Base-by-base conservation (phyloP, 371 early-diverging fungal genomes). In the Mortierella polycephala region DNA sequence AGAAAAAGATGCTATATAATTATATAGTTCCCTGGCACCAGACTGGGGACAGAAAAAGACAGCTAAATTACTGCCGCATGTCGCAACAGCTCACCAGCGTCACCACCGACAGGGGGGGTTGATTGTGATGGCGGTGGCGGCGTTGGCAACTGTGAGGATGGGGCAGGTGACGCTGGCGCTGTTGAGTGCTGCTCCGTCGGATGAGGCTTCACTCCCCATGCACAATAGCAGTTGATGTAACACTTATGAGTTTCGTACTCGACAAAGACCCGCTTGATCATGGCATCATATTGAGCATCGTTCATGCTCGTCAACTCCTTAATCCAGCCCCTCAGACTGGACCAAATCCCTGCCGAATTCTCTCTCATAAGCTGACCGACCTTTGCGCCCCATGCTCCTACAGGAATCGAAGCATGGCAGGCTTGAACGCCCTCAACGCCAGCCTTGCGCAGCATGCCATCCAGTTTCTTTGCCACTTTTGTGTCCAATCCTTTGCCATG, bases 401-500 rank as follows among this genome's bases (percentile, higher is more conserved):
- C 47, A 7, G 75, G 71, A 20, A 81, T 81, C 0, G 81, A 81
- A 3, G 72, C 69, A 21, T 72, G 79, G 45, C 63, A 67, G 16
- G 62, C 46, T 14, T 68, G 69, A 66, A 84, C 45, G 0, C 84
- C 57, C 16, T 69, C 30, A 30, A 87, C 73, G 1, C 83, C 76
- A 10, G 75, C 75, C 18, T 81, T 62, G 51, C 71, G 53, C 41
- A 86, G 30, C 18, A 85, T 44, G 1, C 52, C 42, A 10, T 68
- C 75, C 30, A 89, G 51, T 52, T 87, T 84, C 47, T 58, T 67
- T 23, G 85, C 81, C 37, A 84, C 83, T 60, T 76, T 84, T 12
- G 87, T 81, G n/a, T 89, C 88, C 51, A 87, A 84, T 21, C 86
- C 87, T 50, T 71, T 66, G 3, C 57, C 53, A 9, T 55, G 50